Conservation (phyloP, 2,329 filamentous ascomycete genomes). For the Hymenoscyphus linearis region DNA sequence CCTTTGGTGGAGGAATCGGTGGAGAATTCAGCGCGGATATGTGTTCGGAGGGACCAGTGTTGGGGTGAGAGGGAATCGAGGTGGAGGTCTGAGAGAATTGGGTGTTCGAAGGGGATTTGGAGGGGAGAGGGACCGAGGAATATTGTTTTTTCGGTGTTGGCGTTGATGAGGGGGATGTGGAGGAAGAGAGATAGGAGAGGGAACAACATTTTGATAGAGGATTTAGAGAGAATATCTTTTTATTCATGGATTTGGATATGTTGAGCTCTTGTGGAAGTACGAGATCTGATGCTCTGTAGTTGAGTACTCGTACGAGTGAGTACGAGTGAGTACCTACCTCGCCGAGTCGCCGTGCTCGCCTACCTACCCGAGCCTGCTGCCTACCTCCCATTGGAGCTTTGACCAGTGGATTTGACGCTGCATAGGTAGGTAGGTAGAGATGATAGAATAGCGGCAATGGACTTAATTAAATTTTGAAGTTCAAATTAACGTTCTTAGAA, state of each 20-base stretch:
- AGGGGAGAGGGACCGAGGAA: slow-evolving; percentile 67
- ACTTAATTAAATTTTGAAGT: no score
- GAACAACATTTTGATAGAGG: slow-evolving; percentile 11
- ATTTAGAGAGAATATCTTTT: background rate
- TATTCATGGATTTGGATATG: background rate
- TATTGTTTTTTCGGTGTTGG: slow-evolving; percentile 88
- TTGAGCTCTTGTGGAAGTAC: background rate
- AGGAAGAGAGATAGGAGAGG: slow-evolving; percentile 18
- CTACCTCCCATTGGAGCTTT: no score
- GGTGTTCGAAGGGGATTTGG: slow-evolving; percentile 49
- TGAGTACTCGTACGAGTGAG: background rate
- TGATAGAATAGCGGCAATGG: no score
- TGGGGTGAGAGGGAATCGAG: slow-evolving; percentile 60
- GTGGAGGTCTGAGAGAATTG: slow-evolving; percentile 54
- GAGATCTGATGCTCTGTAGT: background rate
- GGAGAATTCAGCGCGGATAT: slow-evolving; percentile 65
- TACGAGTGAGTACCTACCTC: no score
- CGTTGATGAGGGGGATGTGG: slow-evolving; percentile 35
- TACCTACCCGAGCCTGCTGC: no score
- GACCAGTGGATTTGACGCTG: no score
- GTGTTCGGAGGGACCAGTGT: slow-evolving; percentile 51
- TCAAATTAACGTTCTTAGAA: no score
- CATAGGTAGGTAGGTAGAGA: no score
- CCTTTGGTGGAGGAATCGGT: slow-evolving; percentile 47
- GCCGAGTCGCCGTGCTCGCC: no score